A percentile compares a stretch with the other conserved stretches of the same genome.
phyloP scores from a whole-genome alignment of 441 rosid genomes.

The Croton setiger region DNA sequence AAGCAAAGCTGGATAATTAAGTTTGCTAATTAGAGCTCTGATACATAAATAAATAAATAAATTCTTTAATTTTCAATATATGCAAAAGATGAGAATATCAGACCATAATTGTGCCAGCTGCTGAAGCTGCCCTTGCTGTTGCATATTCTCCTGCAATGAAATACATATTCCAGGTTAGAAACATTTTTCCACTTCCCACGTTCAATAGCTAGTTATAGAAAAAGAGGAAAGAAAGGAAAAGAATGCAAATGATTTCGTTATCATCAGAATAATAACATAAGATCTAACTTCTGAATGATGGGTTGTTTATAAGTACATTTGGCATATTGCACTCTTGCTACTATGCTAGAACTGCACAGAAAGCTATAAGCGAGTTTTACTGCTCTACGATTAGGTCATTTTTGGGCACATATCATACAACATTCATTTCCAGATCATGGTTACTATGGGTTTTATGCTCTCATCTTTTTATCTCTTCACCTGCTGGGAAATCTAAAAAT shows the following conservation, averaged over 20 bases:
- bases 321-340: background rate
- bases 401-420: background rate
- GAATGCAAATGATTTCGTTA: background rate
- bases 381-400: background rate
- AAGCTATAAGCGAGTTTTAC: background rate
- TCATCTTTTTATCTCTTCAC: background rate
- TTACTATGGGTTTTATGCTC: background rate
- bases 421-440: background rate
- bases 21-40: conserved; percentile 8
- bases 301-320: background rate
- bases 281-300: background rate
- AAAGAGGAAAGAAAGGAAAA: background rate
- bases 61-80: background rate
- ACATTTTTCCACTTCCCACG: background rate
- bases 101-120: conserved; percentile 89
- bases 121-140: conserved; percentile 90
- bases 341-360: background rate
- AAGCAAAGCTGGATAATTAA: conserved; percentile 8
- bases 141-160: conserved; percentile 75
- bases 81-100: conserved; percentile 10
- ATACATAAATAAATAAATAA: background rate
- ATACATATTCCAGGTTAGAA: conserved; percentile 17
- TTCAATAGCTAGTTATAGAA: background rate
- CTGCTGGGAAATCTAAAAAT: background rate
- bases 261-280: background rate